phyloP scores from a whole-genome alignment of 345 rosid genomes.

The Limnanthes douglasii region DNA sequence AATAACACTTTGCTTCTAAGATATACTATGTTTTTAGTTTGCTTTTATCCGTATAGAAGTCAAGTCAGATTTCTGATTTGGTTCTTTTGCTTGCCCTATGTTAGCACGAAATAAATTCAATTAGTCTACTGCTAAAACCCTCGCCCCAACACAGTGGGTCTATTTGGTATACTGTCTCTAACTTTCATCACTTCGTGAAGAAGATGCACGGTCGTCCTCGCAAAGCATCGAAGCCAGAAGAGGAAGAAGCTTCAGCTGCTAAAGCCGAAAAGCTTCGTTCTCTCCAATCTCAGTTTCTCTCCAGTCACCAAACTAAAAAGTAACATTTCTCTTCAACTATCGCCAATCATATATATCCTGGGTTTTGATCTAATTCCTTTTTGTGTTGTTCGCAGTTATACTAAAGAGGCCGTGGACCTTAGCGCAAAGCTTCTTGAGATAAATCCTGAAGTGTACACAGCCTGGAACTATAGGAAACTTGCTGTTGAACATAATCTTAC shows the following conservation, averaged over 20 bases:
- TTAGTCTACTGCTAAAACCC: too few species aligned
- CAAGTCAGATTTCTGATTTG: too few species aligned
- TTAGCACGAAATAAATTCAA: too few species aligned
- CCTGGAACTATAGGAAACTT: conserved; percentile 86
- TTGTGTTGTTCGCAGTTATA: conserved; percentile 32
- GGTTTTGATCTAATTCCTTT: not conserved
- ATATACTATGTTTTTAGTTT: too few species aligned
- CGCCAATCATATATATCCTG: not conserved
- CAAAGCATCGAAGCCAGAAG: conserved; percentile 43
- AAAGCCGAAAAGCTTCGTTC: conserved; percentile 55
- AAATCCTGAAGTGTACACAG: conserved; percentile 80
- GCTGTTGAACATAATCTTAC: conserved; percentile 39
- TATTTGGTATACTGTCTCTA: too few species aligned
- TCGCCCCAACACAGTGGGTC: too few species aligned
- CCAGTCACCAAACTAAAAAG: conserved; percentile 52
- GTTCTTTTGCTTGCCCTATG: too few species aligned
- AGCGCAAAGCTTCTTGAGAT: conserved; percentile 74
- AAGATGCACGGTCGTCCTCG: conserved; percentile 90
- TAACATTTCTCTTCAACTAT: conserved; percentile 8
- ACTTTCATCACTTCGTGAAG: too few species aligned
- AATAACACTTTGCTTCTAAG: too few species aligned
- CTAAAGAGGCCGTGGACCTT: conserved; percentile 56
- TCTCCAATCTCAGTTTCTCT: conserved; percentile 56
- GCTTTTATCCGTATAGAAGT: too few species aligned
- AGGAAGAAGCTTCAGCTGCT: conserved; percentile 47